Conservation (phyloP, 2,329 filamentous ascomycete species). For the Stenocarpella maydis region DNA sequence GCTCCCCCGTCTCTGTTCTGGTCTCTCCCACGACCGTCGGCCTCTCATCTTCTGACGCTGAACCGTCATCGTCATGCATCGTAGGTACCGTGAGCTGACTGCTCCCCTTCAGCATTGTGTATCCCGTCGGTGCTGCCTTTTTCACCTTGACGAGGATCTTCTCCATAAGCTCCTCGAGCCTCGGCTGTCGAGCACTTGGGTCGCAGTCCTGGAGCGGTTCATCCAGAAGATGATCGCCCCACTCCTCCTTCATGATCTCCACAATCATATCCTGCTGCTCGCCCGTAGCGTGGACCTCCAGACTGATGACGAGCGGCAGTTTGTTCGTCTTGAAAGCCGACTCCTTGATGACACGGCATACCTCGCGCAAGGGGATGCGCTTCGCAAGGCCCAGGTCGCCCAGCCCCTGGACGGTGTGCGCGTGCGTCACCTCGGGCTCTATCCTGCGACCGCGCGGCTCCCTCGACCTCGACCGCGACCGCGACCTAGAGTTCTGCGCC, state of each 20-base stretch:
- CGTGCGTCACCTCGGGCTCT: slow-evolving; percentile 86
- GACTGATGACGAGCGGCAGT: slow-evolving; percentile 87
- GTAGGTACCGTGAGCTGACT: slow-evolving; percentile 46
- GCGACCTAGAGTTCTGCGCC: slow-evolving; percentile 15
- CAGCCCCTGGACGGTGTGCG: slow-evolving; percentile 38
- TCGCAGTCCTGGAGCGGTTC: slow-evolving; percentile 57
- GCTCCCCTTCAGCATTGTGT: slow-evolving; percentile 34
- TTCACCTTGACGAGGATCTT: slow-evolving; percentile 90
- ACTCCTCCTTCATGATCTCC: slow-evolving; percentile 89
- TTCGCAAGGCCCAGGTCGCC: slow-evolving; percentile 79
- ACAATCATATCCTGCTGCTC: slow-evolving; percentile 94
- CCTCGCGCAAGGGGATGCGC: slow-evolving; percentile 85
- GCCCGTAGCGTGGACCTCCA: slow-evolving; percentile 86
- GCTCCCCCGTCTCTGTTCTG: slow-evolving; percentile 10
- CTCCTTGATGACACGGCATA: slow-evolving; percentile 81
- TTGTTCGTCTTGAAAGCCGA: slow-evolving; percentile 79
- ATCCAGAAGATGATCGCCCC: slow-evolving; percentile 78
- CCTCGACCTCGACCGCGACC: slow-evolving; percentile 35
- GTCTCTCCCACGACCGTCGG: slow-evolving; percentile 31
- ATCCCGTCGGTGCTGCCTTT: slow-evolving; percentile 52
- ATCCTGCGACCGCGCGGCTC: slow-evolving; percentile 45
- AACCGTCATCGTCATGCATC: slow-evolving; percentile 49
- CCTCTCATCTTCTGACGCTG: slow-evolving; percentile 55
- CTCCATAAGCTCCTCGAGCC: slow-evolving; percentile 73
- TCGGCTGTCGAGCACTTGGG: slow-evolving; percentile 67